Base-by-base conservation (phyloP, 495 filamentous ascomycete genomes). In the Talaromyces borbonicus region DNA sequence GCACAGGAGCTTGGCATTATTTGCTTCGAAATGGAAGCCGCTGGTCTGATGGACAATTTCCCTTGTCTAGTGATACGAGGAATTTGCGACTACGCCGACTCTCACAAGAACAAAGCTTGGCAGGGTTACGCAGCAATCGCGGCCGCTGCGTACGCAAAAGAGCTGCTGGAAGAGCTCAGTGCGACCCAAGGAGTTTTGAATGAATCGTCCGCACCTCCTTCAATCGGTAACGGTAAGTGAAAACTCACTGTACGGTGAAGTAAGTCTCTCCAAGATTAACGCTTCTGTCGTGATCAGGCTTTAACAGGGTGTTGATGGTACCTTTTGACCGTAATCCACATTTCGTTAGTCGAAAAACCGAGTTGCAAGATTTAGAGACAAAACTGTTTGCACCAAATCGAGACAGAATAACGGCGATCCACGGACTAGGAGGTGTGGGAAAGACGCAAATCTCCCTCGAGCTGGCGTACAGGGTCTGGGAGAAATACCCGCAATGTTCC, bases 361-460 rank as follows among this genome's bases (percentile, higher is more conserved):
- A 56, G 37, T 20, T 61, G 33, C 43, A 49, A 36, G 42, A 56
- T 42, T 33, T 62, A 35, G 38, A 56, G 47, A 25, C 42, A 8
- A 50, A 41, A 29, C 20, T 59, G 6, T 41, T 53, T 24, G 43
- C 18, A 26, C 19, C 46, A 16, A 27, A 56, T 22, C 40, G 46
- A 11, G 30, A 37, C 26, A 47, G 37, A 48, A 56, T 50, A 32
- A 31, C 60, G 12, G 50, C 68, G 6, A 51, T 77, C 16, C 47
- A 52, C 3, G 72, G 73, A 1, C 57, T 72, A 8, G 71, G 69
- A 8, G 71, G 70, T 12, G 58, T 71, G 8, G 71, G 69, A 4
- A 77, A 75, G 51, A 72, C 72, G 3, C 72, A 74, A 52, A 47
- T 78, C n/a, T 71, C 63, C 2, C 50, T 79, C n/a, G 61, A 71